phyloP scores from a whole-genome alignment of 805 yeast species.

The Wickerhamiella azymoides region DNA sequence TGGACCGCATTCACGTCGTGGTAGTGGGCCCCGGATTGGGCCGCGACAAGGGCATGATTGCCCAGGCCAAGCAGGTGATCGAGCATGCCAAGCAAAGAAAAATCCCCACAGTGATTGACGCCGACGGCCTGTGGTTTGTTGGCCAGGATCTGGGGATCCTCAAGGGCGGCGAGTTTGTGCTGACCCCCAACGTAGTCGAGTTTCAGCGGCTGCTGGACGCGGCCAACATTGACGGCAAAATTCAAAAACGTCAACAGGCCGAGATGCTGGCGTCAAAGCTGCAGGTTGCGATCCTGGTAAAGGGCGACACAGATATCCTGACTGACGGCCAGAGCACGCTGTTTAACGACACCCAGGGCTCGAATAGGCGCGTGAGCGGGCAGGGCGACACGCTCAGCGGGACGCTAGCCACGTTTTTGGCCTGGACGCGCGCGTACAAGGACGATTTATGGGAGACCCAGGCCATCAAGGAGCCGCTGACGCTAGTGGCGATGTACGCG shows the following conservation, averaged over 20 bases:
- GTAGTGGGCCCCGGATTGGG: slow-evolving; percentile 94
- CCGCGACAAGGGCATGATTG: slow-evolving; percentile 55
- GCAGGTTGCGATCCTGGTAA: slow-evolving; percentile 51
- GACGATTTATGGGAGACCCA: slow-evolving; percentile 43
- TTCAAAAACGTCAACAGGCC: slow-evolving; percentile 15
- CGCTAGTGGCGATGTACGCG: slow-evolving; percentile 49
- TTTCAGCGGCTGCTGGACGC: slow-evolving; percentile 53
- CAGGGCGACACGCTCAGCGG: slow-evolving; percentile 94
- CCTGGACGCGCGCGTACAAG: slow-evolving; percentile 63
- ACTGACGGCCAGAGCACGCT: slow-evolving; percentile 36
- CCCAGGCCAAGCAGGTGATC: slow-evolving; percentile 43
- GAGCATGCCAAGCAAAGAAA: slow-evolving; percentile 40
- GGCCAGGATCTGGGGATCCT: slow-evolving; percentile 43
- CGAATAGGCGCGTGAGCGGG: slow-evolving; percentile 78
- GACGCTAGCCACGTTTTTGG: slow-evolving; percentile 61
- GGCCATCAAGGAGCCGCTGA: slow-evolving; percentile 22
- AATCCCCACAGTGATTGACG: slow-evolving; percentile 73
- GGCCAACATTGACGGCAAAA: slow-evolving; percentile 21
- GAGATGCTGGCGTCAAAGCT: slow-evolving; percentile 37
- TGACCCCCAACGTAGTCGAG: slow-evolving; percentile 88
- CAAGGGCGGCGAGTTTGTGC: slow-evolving; percentile 41
- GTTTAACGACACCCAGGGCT: slow-evolving; percentile 41
- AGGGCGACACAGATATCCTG: slow-evolving; percentile 57
- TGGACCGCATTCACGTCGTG: slow-evolving; percentile 61
- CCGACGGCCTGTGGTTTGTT: slow-evolving; percentile 69